A percentile compares a stretch with the other conserved stretches of the same genome.
Conservation (phyloP, 2,329 filamentous ascomycete species). For the Pseudofabraea citricarpa region DNA sequence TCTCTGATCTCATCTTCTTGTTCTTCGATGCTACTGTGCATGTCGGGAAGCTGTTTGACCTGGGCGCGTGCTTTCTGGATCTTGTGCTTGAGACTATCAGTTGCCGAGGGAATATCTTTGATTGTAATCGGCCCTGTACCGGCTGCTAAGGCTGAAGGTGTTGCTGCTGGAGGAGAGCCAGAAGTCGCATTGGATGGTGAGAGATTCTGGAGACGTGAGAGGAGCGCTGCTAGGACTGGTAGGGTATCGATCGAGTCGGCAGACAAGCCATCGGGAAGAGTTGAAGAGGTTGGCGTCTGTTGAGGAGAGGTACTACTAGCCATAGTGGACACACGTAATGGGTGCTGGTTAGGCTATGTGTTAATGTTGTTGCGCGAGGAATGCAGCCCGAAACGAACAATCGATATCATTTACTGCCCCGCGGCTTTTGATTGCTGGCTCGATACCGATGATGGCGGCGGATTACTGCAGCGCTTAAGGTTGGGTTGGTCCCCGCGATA, state of each 20-base stretch:
- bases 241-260: conserved; percentile 83
- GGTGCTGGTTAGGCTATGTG: too few relatives aligned
- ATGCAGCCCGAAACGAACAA: too few relatives aligned
- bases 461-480: too few relatives aligned
- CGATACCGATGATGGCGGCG: too few relatives aligned
- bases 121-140: conserved; percentile 26
- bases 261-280: conserved; percentile 58
- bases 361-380: too few relatives aligned
- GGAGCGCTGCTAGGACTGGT: conserved; percentile 73
- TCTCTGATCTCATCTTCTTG: conserved; percentile 67
- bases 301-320: conserved; percentile 19
- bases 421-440: too few relatives aligned
- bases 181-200: conserved; percentile 30
- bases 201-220: conserved; percentile 63
- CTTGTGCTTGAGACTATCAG: conserved; percentile 75
- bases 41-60: conserved; percentile 63
- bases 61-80: conserved; percentile 71
- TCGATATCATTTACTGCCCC: too few relatives aligned
- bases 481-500: too few relatives aligned
- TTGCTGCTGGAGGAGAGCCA: conserved; percentile 23
- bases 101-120: conserved; percentile 76
- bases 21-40: conserved; percentile 60
- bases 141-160: conserved; percentile 31
- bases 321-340: too few relatives aligned
- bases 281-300: conserved; percentile 28